These are phyloP conservation scores for Fomitiporia mediterranea DNA, from an alignment of 1,284 basidiomycete species.

Conservation along the genomic window DNA sequence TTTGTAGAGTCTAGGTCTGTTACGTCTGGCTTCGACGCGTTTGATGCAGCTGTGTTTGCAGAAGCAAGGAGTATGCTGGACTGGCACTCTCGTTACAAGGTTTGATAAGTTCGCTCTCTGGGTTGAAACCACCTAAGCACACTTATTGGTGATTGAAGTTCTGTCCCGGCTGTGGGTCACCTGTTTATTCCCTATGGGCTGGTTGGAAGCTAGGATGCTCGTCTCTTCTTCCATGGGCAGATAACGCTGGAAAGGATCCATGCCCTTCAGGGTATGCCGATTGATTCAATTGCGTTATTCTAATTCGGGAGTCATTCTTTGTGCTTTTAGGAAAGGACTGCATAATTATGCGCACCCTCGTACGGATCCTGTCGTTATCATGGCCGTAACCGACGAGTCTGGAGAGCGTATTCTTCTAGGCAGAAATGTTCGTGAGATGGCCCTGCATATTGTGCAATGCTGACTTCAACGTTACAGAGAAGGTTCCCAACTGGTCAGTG, in stretches of 20 bases:
- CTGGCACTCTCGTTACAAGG: constrained; percentile 87
- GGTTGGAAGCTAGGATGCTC: constrained; percentile 92
- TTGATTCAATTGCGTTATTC: constrained; percentile 1
- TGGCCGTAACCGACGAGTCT: constrained; percentile 76
- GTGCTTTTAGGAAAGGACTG: constrained; percentile 59
- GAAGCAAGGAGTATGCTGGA: constrained; percentile 77
- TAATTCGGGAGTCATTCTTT: constrained; percentile 18
- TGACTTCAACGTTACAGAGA: constrained; percentile 38
- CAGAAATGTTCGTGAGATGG: constrained; percentile 55
- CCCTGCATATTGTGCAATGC: constrained; percentile 2
- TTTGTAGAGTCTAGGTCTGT: constrained; percentile 70
- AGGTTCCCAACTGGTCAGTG: constrained; percentile 49
- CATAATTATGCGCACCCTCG: constrained; percentile 89
- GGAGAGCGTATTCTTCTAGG: constrained; percentile 84
- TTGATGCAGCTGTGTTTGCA: constrained; percentile 72
- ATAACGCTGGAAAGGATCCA: constrained; percentile 53
- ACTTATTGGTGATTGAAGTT: constrained; percentile 47
- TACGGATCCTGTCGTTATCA: constrained; percentile 89
- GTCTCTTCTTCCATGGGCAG: constrained; percentile 65
- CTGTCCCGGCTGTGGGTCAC: constrained; percentile 84
- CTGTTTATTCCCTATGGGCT: constrained; percentile 85
- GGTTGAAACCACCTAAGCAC: too few relatives aligned
- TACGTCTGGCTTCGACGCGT: constrained; percentile 47
- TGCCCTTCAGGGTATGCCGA: constrained; percentile 63
- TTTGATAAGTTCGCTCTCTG: constrained; percentile 25